Conservation (phyloP, 306 rosid species). For the Ceratonia siliqua region DNA sequence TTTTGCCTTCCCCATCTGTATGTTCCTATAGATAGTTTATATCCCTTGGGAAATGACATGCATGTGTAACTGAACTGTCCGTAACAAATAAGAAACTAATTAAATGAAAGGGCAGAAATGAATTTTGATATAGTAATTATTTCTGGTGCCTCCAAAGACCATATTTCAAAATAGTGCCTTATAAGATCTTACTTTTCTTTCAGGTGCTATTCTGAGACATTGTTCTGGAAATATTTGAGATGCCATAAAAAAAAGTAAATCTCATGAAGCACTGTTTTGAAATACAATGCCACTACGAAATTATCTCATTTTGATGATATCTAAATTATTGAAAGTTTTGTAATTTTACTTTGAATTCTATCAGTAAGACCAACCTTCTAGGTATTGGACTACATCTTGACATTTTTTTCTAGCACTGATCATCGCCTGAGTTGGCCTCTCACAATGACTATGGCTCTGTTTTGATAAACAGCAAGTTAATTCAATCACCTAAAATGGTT, state of each 20-base stretch:
- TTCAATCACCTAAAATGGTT: not conserved
- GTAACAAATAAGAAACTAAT: slow-evolving; percentile 18
- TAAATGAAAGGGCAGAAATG: not conserved
- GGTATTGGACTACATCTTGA: not conserved
- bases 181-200: too few relatives aligned
- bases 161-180: too few relatives aligned
- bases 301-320: too few relatives aligned
- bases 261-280: too few relatives aligned
- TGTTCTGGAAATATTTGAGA: too few relatives aligned
- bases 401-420: not conserved
- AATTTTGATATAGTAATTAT: too few relatives aligned
- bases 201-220: too few relatives aligned
- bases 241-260: too few relatives aligned
- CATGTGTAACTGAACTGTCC: slow-evolving; percentile 19
- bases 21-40: slow-evolving; percentile 3
- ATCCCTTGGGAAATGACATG: slow-evolving; percentile 24
- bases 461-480: not conserved
- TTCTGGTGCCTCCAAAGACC: too few relatives aligned
- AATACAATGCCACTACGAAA: too few relatives aligned
- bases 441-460: not conserved
- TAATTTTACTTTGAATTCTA: not conserved
- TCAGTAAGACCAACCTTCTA: not conserved
- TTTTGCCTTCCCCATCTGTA: not conserved
- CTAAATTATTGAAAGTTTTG: slow-evolving; percentile 10
- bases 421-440: not conserved